phyloP scores from a whole-genome alignment of 805 yeast genomes.

The Cyberlindnera galapagoensis region DNA sequence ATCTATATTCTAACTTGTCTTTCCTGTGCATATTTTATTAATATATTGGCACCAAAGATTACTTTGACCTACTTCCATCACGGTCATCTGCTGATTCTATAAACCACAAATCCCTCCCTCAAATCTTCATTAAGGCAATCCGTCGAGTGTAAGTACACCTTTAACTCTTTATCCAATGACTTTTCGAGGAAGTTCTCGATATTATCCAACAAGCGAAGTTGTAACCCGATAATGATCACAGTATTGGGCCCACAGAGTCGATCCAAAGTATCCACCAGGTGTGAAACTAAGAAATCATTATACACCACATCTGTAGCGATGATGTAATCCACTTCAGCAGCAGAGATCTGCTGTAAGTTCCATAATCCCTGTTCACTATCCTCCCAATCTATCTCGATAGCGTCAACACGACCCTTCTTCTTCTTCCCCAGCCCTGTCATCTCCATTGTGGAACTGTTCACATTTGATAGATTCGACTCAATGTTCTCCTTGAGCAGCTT shows the following conservation, averaged over 20 bases:
- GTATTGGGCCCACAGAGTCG: conserved; percentile 29
- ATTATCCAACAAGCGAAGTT: conserved; percentile 46
- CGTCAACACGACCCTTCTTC: conserved; percentile 29
- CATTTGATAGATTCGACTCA: conserved; percentile 27
- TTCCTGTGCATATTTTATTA: no score
- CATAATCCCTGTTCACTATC: conserved; percentile 29
- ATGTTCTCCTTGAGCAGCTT: conserved; percentile 45
- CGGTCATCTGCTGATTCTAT: conserved; percentile 27
- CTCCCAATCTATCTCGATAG: conserved; percentile 61
- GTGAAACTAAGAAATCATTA: conserved; percentile 51
- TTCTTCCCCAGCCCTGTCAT: conserved; percentile 2
- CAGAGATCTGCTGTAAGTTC: conserved; percentile 15
- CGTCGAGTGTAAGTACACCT: conserved; percentile 29
- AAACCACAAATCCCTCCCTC: conserved; percentile 40
- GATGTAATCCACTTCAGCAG: conserved; percentile 35
- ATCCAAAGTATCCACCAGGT: conserved; percentile 38
- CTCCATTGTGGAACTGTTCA: conserved; percentile 20
- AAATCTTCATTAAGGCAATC: conserved; percentile 27
- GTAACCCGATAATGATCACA: conserved; percentile 40
- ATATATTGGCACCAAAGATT: no score
- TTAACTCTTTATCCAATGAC: conserved; percentile 27
- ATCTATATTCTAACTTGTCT: no score
- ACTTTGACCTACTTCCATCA: no score
- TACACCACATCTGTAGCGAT: conserved; percentile 63
- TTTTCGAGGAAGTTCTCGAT: conserved; percentile 39